These are phyloP conservation scores for Saccharum officinarum DNA, from an alignment of 176 grass and related monocot species.

Conservation along the genomic window DNA sequence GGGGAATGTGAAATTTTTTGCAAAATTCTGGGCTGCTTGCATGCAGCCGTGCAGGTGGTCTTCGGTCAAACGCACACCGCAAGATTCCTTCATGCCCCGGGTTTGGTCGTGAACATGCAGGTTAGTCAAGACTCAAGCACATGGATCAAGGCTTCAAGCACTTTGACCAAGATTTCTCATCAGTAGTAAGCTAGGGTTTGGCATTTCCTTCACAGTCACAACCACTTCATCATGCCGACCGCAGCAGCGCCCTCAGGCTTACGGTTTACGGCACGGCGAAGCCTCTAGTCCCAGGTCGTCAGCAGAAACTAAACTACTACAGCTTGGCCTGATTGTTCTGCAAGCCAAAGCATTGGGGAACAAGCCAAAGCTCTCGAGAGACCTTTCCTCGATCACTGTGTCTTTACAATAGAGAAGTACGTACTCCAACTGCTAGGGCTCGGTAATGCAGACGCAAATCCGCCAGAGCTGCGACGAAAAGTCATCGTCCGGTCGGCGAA, in stretches of 20 bases:
- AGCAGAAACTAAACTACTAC: background rate
- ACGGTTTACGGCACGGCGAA: background rate
- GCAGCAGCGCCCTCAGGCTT: too few relatives aligned
- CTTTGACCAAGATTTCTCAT: background rate
- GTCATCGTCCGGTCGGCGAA: background rate
- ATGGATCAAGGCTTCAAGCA: slow-evolving; percentile 3
- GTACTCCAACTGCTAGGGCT: background rate
- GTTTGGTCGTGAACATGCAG: slow-evolving; percentile 14
- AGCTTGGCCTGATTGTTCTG: slow-evolving; percentile 24
- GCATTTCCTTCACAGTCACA: background rate
- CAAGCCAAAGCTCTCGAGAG: background rate
- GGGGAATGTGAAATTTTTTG: too few relatives aligned
- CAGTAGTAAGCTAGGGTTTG: background rate
- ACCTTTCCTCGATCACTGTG: background rate
- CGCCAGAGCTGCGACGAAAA: slow-evolving; percentile 21
- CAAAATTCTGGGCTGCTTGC: background rate
- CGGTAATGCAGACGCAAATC: slow-evolving; percentile 32
- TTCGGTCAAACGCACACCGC: slow-evolving; percentile 30
- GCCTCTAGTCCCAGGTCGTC: background rate
- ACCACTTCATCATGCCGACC: background rate
- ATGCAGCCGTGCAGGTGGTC: background rate
- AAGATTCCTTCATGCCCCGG: background rate
- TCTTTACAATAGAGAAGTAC: background rate
- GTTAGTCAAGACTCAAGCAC: slow-evolving; percentile 36
- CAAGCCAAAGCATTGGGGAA: slow-evolving; percentile 31